Conservation (phyloP, 2,329 filamentous ascomycete genomes). For the Rhytidhysteron rufulum region DNA sequence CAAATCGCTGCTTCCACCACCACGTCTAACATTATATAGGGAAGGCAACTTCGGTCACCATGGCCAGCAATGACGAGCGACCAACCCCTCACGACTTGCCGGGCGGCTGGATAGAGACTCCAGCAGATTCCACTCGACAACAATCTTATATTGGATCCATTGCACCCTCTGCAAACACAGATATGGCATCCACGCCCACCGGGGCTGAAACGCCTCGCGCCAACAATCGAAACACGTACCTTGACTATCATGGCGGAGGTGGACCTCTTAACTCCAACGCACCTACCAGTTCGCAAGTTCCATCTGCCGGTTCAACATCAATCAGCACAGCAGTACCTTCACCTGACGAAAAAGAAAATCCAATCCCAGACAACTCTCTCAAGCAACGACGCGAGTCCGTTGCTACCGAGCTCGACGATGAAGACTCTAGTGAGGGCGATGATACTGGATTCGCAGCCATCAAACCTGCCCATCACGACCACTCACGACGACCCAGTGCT, state of each 20-base stretch:
- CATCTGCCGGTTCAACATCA: not conserved
- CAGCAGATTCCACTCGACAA: conserved; percentile 19
- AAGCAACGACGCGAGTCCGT: not conserved
- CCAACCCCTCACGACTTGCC: conserved; percentile 32
- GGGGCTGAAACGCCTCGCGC: conserved; percentile 7
- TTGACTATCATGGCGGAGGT: conserved; percentile 15
- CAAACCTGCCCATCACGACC: not conserved
- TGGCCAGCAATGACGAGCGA: conserved; percentile 22
- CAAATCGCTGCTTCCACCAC: too few relatives aligned
- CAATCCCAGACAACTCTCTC: not conserved
- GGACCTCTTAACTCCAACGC: not conserved
- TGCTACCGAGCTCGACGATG: not conserved
- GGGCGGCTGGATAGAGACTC: conserved; percentile 34
- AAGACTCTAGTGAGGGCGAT: not conserved
- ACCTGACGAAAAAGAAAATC: not conserved
- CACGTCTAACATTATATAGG: not conserved
- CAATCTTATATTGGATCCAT: conserved; percentile 19
- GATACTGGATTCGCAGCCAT: not conserved
- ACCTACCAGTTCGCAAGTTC: not conserved
- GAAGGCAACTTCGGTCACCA: conserved; percentile 9
- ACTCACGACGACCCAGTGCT: conserved; percentile 2
- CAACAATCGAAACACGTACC: conserved; percentile 12
- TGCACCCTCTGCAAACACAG: conserved; percentile 4
- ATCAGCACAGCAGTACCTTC: not conserved
- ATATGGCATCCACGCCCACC: not conserved